These are phyloP conservation scores for Quercus alba DNA, from an alignment of 306 rosid genomes.

Conservation along the genomic window DNA sequence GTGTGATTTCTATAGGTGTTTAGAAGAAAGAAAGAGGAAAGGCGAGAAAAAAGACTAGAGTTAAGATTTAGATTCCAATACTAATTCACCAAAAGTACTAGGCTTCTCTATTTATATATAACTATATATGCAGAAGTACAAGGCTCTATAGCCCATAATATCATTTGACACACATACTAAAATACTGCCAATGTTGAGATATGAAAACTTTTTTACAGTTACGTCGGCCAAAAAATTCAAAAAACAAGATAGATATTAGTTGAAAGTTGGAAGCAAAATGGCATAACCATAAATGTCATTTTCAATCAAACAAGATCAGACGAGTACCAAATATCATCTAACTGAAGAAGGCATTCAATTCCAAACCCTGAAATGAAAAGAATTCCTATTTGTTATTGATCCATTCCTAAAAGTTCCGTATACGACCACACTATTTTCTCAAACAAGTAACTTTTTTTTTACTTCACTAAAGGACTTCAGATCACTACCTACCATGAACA, in stretches of 20 bases:
- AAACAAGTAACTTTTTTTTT: not conserved
- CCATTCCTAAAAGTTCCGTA: constrained; percentile 24
- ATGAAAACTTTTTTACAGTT: no score
- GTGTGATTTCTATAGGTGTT: no score
- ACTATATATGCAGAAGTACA: no score
- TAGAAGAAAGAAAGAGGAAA: no score
- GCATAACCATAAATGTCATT: not conserved
- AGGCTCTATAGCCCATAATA: no score
- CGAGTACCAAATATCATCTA: not conserved
- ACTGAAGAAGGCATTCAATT: not conserved
- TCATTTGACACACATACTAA: no score
- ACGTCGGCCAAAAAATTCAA: not conserved
- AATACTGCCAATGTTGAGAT: no score
- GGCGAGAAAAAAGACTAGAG: no score
- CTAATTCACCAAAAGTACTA: no score
- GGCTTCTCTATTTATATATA: no score
- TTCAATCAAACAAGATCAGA: not conserved
- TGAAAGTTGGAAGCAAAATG: not conserved
- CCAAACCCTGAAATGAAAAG: not conserved
- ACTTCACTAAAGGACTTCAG: constrained; percentile 19
- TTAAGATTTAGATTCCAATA: no score
- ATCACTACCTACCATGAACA: constrained; percentile 18
- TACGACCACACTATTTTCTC: constrained; percentile 18
- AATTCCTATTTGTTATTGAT: constrained; percentile 29
- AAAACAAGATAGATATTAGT: not conserved